These are phyloP conservation scores for Neocucurbitaria cava DNA, from an alignment of 2,329 filamentous ascomycete species.

Conservation along the genomic window DNA sequence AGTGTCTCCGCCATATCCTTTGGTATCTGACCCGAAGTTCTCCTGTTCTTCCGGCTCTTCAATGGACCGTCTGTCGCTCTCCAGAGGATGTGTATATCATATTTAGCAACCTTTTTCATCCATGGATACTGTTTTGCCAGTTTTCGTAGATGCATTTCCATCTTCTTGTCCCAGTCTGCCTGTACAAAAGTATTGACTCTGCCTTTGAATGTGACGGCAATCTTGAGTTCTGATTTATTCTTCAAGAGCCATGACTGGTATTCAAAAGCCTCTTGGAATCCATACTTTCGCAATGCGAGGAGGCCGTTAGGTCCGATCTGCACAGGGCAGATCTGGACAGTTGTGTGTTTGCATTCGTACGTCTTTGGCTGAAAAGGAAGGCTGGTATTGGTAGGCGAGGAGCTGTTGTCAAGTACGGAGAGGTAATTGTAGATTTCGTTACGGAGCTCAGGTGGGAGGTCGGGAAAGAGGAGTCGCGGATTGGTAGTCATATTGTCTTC, in stretches of 20 bases:
- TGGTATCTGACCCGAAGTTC: slow-evolving; percentile 22
- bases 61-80: slow-evolving; percentile 22
- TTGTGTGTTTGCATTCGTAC: slow-evolving; percentile 35
- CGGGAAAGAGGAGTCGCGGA: slow-evolving; percentile 25
- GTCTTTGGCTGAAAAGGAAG: slow-evolving; percentile 33
- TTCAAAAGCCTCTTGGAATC: slow-evolving; percentile 34
- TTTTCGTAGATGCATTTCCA: slow-evolving; percentile 28
- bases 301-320: slow-evolving; percentile 30
- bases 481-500: slow-evolving; percentile 2
- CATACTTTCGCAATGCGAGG: slow-evolving; percentile 24
- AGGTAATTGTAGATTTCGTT: slow-evolving; percentile 38
- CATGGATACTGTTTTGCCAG: slow-evolving; percentile 32
- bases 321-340: slow-evolving; percentile 28
- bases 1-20: slow-evolving; percentile 26
- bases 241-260: slow-evolving; percentile 32
- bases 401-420: slow-evolving; percentile 4
- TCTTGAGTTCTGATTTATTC: slow-evolving; percentile 25
- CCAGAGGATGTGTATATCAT: slow-evolving; percentile 37
- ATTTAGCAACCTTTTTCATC: slow-evolving; percentile 29
- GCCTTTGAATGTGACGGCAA: slow-evolving; percentile 35
- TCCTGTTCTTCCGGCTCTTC: slow-evolving; percentile 21
- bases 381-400: slow-evolving; percentile 8
- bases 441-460: slow-evolving; percentile 40
- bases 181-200: slow-evolving; percentile 33
- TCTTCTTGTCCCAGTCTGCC: slow-evolving; percentile 37